Conservation (phyloP, 1,139 yeast species). For the Sugiyamaella paludigena region DNA sequence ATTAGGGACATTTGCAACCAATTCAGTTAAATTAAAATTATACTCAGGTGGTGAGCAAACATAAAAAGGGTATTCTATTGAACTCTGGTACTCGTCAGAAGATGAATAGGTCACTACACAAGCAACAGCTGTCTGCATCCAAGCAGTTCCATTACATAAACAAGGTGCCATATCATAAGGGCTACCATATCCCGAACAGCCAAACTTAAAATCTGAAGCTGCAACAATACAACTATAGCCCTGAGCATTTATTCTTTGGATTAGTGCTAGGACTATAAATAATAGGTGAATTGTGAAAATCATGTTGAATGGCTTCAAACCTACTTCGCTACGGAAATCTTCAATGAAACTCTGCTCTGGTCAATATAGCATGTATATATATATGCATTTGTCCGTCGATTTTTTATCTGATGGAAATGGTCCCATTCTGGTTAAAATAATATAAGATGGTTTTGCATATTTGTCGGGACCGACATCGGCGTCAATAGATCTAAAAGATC, state of each 20-base stretch:
- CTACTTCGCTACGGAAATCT: too few species aligned
- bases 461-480: too few species aligned
- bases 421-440: too few species aligned
- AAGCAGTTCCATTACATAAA: slow-evolving; percentile 13
- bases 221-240: slow-evolving; percentile 9
- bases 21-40: neutral
- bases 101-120: slow-evolving; percentile 16
- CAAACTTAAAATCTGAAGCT: slow-evolving; percentile 9
- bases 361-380: too few species aligned
- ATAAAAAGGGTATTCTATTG: slow-evolving; percentile 2
- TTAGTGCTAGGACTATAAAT: too few species aligned
- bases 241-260: neutral
- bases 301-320: too few species aligned
- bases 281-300: too few species aligned
- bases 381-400: too few species aligned
- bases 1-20: slow-evolving; percentile 6
- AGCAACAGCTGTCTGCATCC: slow-evolving; percentile 16
- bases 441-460: too few species aligned
- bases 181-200: slow-evolving; percentile 3
- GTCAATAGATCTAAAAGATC: too few species aligned
- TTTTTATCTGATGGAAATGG: too few species aligned
- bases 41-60: slow-evolving; percentile 6
- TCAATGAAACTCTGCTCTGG: too few species aligned
- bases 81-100: neutral
- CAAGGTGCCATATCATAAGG: slow-evolving; percentile 14